phyloP scores from a whole-genome alignment of 2,329 filamentous ascomycete species.

The Mycocentrospora acerina region DNA sequence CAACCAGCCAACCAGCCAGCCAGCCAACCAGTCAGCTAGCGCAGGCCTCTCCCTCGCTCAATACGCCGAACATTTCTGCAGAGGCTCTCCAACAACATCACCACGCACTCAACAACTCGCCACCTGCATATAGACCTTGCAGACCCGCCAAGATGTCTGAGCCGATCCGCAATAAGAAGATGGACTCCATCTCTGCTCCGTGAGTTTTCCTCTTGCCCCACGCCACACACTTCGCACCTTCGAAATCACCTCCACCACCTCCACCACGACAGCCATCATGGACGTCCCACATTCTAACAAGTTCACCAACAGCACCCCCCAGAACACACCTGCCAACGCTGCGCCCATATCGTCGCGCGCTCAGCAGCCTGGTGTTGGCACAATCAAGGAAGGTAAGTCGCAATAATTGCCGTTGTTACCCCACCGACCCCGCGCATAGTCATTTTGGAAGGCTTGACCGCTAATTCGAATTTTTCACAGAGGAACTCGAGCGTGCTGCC shows the following conservation, averaged over 20 bases:
- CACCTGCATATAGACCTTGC: constrained; percentile 27
- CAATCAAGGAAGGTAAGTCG: constrained; percentile 89
- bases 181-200: constrained; percentile 63
- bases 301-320: constrained; percentile 72
- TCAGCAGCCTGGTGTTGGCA: constrained; percentile 88
- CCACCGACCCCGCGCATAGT: constrained; percentile 32
- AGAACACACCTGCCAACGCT: constrained; percentile 95
- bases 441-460: constrained; percentile 33
- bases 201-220: constrained; percentile 50
- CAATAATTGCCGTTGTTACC: constrained; percentile 16
- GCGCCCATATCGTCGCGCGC: constrained; percentile 97
- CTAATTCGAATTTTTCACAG: constrained; percentile 55
- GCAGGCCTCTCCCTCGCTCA: constrained; percentile 21
- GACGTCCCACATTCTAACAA: constrained; percentile 38
- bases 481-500: constrained; percentile 87
- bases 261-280: constrained; percentile 24
- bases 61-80: constrained; percentile 39
- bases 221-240: constrained; percentile 24
- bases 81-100: constrained; percentile 31
- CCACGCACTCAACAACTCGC: constrained; percentile 35
- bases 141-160: constrained; percentile 59
- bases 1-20: too few species aligned
- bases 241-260: constrained; percentile 14
- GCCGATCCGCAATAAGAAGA: constrained; percentile 67
- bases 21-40: too few species aligned